Conservation (phyloP, 768 basidiomycete species). For the Chiua virens region DNA sequence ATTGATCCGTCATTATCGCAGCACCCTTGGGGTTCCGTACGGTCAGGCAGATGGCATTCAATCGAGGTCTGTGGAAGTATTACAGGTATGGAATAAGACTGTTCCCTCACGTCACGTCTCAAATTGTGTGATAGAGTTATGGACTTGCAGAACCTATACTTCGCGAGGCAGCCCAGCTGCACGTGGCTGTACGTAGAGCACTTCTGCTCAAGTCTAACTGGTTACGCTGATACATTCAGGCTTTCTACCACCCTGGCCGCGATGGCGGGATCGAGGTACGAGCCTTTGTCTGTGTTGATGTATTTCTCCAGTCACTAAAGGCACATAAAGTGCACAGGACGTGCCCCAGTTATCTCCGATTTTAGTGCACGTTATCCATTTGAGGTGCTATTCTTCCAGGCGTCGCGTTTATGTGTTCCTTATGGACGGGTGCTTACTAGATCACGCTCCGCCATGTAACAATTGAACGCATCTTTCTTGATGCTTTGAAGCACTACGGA, state of each 20-base stretch:
- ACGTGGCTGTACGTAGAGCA: constrained; percentile 54
- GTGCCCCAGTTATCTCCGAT: constrained; percentile 55
- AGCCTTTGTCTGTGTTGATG: too few species aligned
- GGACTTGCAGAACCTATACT: constrained; percentile 67
- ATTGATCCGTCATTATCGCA: constrained; percentile 13
- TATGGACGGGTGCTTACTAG: constrained; percentile 13
- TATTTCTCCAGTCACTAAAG: too few species aligned
- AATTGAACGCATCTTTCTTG: constrained; percentile 43
- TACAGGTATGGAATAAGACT: constrained; percentile 37
- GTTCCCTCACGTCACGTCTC: background rate
- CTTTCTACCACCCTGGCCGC: constrained; percentile 69
- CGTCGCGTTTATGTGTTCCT: background rate
- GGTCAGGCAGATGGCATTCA: constrained; percentile 60
- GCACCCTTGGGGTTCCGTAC: constrained; percentile 41
- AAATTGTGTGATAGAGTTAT: constrained; percentile 54
- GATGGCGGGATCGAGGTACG: constrained; percentile 50
- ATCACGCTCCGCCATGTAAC: constrained; percentile 41
- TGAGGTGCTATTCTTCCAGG: too few species aligned
- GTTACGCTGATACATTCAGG: constrained; percentile 37
- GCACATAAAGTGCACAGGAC: constrained; percentile 10
- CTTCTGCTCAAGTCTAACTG: background rate
- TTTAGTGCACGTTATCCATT: too few species aligned
- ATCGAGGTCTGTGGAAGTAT: constrained; percentile 53
- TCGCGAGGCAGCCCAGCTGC: constrained; percentile 65
- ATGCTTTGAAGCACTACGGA: constrained; percentile 34